Percentiles rank a stretch among this genome's conserved stretches.
phyloP scores from a whole-genome alignment of 768 basidiomycete species.

The Tricholoma terreum region DNA sequence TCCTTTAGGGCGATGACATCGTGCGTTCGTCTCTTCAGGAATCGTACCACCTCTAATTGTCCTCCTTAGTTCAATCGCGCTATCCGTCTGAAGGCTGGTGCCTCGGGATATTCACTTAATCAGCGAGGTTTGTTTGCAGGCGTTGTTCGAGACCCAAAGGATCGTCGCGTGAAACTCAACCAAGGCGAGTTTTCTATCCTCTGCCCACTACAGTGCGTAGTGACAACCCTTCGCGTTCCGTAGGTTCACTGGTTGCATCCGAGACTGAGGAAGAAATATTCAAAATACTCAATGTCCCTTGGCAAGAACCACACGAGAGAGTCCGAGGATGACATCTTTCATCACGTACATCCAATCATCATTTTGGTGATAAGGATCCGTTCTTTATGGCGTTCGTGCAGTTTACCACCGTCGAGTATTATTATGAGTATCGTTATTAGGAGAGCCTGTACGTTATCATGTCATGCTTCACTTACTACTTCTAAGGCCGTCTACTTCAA shows the following conservation, averaged over 20 bases:
- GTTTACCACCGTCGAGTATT: too few species aligned
- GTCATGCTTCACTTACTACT: too few species aligned
- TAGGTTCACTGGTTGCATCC: slow-evolving; percentile 71
- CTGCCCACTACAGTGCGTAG: neutral
- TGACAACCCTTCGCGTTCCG: neutral
- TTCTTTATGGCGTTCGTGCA: too few species aligned
- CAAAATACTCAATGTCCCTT: slow-evolving; percentile 69
- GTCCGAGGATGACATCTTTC: slow-evolving; percentile 37
- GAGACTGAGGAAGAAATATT: slow-evolving; percentile 90
- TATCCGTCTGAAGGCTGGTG: slow-evolving; percentile 79
- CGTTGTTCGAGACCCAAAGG: slow-evolving; percentile 66
- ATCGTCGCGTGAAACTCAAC: slow-evolving; percentile 58
- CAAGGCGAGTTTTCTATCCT: slow-evolving; percentile 37
- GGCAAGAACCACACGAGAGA: slow-evolving; percentile 80
- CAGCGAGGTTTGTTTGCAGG: slow-evolving; percentile 78
- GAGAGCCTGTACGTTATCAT: too few species aligned
- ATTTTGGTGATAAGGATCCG: too few species aligned
- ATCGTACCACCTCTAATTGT: neutral
- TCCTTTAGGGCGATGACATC: slow-evolving; percentile 77
- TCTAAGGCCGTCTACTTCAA: too few species aligned
- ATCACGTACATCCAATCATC: too few species aligned
- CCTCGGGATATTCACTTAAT: slow-evolving; percentile 81
- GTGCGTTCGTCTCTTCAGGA: slow-evolving; percentile 41
- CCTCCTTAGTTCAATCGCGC: slow-evolving; percentile 79
- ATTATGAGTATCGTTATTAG: too few species aligned